Conservation (phyloP, 768 basidiomycete species). For the Kondoa subrosea region DNA sequence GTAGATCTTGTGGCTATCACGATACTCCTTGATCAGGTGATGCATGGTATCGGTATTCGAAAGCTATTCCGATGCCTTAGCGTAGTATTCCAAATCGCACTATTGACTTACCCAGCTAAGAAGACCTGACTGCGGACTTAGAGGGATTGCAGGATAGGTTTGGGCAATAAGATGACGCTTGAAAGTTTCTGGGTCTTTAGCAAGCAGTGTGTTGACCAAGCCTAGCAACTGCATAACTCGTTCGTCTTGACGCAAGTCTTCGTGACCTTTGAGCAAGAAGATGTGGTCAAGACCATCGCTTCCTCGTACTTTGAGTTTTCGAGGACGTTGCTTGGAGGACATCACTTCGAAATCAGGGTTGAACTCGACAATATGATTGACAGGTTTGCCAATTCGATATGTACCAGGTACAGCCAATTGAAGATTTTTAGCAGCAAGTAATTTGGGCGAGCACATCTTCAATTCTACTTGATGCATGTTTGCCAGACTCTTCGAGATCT, state of each 20-base stretch:
- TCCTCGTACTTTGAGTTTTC: conserved; percentile 68
- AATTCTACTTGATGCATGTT: conserved; percentile 66
- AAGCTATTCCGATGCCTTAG: conserved; percentile 82
- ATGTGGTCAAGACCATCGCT: conserved; percentile 86
- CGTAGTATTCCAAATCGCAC: conserved; percentile 66
- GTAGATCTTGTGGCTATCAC: conserved; percentile 87
- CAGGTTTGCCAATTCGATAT: conserved; percentile 70
- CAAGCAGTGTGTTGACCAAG: conserved; percentile 82
- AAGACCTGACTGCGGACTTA: conserved; percentile 88
- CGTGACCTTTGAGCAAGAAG: conserved; percentile 87
- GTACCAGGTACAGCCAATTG: conserved; percentile 98
- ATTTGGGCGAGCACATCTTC: conserved; percentile 87
- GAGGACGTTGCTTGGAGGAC: conserved; percentile 87
- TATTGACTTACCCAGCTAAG: conserved; percentile 49
- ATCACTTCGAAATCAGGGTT: conserved; percentile 81
- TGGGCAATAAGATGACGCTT: conserved; percentile 91
- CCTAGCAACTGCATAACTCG: conserved; percentile 98
- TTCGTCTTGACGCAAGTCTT: conserved; percentile 96
- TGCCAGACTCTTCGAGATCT: conserved; percentile 83
- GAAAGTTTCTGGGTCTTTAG: conserved; percentile 84
- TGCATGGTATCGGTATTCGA: conserved; percentile 37
- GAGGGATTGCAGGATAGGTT: conserved; percentile 74
- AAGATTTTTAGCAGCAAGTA: conserved; percentile 72
- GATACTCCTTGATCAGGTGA: conserved; percentile 27
- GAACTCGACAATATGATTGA: conserved; percentile 69